Base-by-base conservation (phyloP, 306 rosid species). In the Rubus idaeus region DNA sequence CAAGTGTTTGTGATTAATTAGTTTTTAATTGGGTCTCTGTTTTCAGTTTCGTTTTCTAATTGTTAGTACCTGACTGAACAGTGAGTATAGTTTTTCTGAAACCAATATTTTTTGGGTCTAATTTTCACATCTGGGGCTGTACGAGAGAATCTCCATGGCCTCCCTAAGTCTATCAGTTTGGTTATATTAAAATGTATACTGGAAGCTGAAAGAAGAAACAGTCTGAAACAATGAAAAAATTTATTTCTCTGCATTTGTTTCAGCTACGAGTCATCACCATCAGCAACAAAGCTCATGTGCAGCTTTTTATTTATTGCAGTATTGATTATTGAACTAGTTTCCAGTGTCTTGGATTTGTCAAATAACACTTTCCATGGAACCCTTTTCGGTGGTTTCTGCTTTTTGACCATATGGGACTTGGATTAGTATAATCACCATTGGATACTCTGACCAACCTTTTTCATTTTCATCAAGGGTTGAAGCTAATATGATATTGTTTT, bases 391-490 rank as follows among this genome's bases (percentile, higher is more conserved):
- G 42, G 70, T 69, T 12, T 77, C 53, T 78, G 50, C 14, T 52
- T 61, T 63, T 77, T 58, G 55, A 71, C 26, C 57, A 77, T 77
- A 49, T 74, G 74, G 41, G 52, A 69, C 13, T 17, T 70, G 16
- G 52, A 65, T 68, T 73, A 77, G 44, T 74, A 67, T 70, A 71
- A 83, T 45, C 65, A 47, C 68, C 88, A 50, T 85, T 82, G 90
- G 90, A 86, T 89, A 39, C 90, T 82, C 85, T 87, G 89, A 84
- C 87, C 65, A 77, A 62, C 76, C 82, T 50, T 77, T 76, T 63
- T 61, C 30, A 17, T 35, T 46, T 68, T 20, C 12, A 58, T 57
- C 55, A 70, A 60, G 76, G 39, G n/a, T 75, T 49, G 69, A 69
- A 61, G n/a, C 72, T 4, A 37, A 57, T 74, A 40, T 20, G 9